Base-by-base conservation (phyloP, 2,329 filamentous ascomycete species). In the Penicillium sp. region DNA sequence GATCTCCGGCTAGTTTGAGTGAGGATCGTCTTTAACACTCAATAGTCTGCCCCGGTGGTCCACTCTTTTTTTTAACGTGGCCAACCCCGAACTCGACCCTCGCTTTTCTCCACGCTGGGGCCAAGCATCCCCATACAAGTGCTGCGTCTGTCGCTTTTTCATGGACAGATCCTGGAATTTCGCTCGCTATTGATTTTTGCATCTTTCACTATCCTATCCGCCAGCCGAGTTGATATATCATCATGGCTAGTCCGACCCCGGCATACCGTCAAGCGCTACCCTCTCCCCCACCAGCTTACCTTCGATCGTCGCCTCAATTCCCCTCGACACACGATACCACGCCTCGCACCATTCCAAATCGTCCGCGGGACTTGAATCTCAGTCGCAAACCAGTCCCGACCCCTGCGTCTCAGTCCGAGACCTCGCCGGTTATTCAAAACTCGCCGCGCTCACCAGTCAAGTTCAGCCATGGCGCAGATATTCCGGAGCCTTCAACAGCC, bases 201-300 rank as follows among this genome's bases (percentile, higher is more conserved):
- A 30, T 10, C 8, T 16, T 33, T 2, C 7, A 3, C 4, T 18
- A 10, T 5, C 14, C 14, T 16, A 10, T 34, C 4, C 31, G 31
- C 33, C n/a, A n/a, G 33, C 33, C 33, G 14, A 18, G 14, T 8
- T 35, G 33, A 35, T 18, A 35, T n/a, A 19, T 18, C 52, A 54
- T 19, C 45, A 70, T 70, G 67, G 63, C 66, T 9, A 62, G 57
- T 53, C 56, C 61, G 31, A 46, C 58, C 14, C 52, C 58, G 35
- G 52, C 41, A 30, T 59, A 62, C 41, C 60, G 53, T 35, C 63
- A 63, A 30, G 63, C 69, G 41, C 58, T 69, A 31, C 67, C 72
- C 31, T 68, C 72, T 60, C 72, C 72, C 52, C 66, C 72, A n/a
- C 69, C 71, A 25, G 71, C 71, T 53, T 74, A 75, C 56, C 62